A percentile compares a stretch with the other conserved stretches of the same genome.
These are phyloP conservation scores for Mycena galericulata DNA, from an alignment of 768 basidiomycete genomes.

Conservation along the genomic window DNA sequence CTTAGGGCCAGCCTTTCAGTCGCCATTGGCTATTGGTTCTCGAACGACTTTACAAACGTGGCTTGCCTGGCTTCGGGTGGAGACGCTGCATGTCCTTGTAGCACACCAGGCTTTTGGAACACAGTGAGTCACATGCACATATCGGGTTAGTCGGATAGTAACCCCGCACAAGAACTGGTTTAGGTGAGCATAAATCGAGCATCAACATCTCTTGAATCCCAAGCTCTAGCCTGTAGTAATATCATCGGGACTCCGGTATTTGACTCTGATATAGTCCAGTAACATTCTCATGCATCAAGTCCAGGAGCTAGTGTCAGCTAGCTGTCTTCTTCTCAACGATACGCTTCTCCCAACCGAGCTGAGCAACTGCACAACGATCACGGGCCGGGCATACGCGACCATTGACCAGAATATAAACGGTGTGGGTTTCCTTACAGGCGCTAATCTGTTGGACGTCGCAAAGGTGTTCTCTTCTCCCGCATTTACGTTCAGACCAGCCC, in stretches of 20 bases:
- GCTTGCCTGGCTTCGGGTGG: slow-evolving; percentile 71
- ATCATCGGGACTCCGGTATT: too few relatives aligned
- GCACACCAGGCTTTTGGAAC: slow-evolving; percentile 60
- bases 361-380: slow-evolving; percentile 62
- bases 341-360: slow-evolving; percentile 57
- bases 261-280: too few relatives aligned
- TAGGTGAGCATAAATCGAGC: too few relatives aligned
- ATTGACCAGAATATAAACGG: slow-evolving; percentile 51
- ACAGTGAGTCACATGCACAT: slow-evolving; percentile 19
- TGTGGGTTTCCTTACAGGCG: slow-evolving; percentile 67
- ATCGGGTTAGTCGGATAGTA: not conserved
- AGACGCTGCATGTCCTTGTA: slow-evolving; percentile 64
- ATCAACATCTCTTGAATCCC: too few relatives aligned
- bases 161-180: too few relatives aligned
- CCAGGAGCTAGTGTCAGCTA: slow-evolving; percentile 67
- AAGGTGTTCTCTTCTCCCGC: slow-evolving; percentile 38
- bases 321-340: slow-evolving; percentile 66
- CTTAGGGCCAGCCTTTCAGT: slow-evolving; percentile 55
- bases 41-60: slow-evolving; percentile 64
- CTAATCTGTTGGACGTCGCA: slow-evolving; percentile 75
- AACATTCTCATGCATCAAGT: too few relatives aligned
- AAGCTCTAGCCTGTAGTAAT: too few relatives aligned
- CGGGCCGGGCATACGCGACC: slow-evolving; percentile 60
- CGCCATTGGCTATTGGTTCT: slow-evolving; percentile 76
- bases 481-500: not conserved